Percentiles rank a stretch among this genome's conserved stretches.
These are phyloP conservation scores for Sphagnum fallax DNA, from an alignment of 228 moss, liverwort and hornwort genomes.

Conservation along the genomic window DNA sequence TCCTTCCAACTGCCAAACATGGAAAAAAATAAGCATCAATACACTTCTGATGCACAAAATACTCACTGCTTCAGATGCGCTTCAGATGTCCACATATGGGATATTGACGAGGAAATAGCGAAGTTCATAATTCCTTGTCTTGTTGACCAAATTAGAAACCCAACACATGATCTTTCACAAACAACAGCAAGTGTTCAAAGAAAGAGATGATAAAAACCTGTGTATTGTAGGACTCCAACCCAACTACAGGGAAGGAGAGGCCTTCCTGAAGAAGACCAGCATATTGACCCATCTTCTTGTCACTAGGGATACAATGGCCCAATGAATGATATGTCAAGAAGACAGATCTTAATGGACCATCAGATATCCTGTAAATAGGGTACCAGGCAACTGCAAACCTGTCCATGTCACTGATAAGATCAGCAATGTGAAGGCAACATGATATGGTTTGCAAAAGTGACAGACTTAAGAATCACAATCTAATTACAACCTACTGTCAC, in stretches of 20 bases:
- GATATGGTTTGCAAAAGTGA: background rate
- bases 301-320: constrained; percentile 23
- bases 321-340: constrained; percentile 62
- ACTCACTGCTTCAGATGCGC: background rate
- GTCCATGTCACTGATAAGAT: background rate
- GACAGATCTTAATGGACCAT: constrained; percentile 45
- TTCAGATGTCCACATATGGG: too few relatives aligned
- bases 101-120: too few relatives aligned
- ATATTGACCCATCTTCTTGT: constrained; percentile 15
- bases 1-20: constrained; percentile 26
- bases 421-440: constrained; percentile 1
- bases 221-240: constrained; percentile 45
- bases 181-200: background rate
- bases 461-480: background rate
- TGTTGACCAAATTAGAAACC: too few relatives aligned
- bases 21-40: background rate
- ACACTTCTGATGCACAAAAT: background rate
- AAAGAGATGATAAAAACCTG: constrained; percentile 23
- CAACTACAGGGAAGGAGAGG: constrained; percentile 45
- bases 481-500: too few relatives aligned
- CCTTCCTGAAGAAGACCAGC: constrained; percentile 6
- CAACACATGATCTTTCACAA: too few relatives aligned
- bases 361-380: constrained; percentile 61
- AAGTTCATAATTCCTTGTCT: too few relatives aligned
- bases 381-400: constrained; percentile 82